Evolutionary conservation across 108 stramenopile genomes (phyloP), one percentile per base, ranked within the genome.

Genomic region (Conticribra weissflogii): DNA sequence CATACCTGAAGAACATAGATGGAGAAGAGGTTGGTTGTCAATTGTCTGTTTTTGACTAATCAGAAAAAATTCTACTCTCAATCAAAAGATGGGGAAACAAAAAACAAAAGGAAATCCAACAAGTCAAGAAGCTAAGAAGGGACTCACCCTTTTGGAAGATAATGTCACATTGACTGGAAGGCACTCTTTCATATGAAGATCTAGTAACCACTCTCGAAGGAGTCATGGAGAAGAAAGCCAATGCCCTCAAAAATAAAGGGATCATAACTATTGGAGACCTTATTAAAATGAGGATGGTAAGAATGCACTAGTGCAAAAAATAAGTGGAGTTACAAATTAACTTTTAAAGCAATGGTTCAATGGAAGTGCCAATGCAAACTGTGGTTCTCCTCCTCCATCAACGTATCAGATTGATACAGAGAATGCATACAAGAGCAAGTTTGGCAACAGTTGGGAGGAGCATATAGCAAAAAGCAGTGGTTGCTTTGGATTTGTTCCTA

Each of bases 371-470:
- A 41, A 41, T 12, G 36, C 12, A 12, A 12, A 41, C 8, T 12
- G 8, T 5, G 36, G 36, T 41, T 9, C 8, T 12, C 36, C 36
- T 12, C 36, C 36, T 41, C 8, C 5, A 41, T 12, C 36, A 5
- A 41, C 36, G 36, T 5, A 51, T 51, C 16, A 16, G 16, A 21
- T 3, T 5, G 4, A 18, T 3, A 4, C 12, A 15, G 54, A 4
- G 3, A 62, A 62, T 62, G 36, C 60, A 3, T 62, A 62, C n/a
- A 7, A 62, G 3, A 23, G 19, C 3, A 15, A 22, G 36, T 62
- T 17, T n/a, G 60, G 60, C 5, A 8, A 16, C 7, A 3, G 23
- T 4, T 62, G 60, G 60, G 16, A 17, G 5, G 41, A 36, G 3
- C 23, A 49, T 7, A 45, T 62, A 3, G 17, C 4, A 14, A 62